phyloP scores from a whole-genome alignment of 1,284 basidiomycete species.

The Sanghuangporus weigelae region DNA sequence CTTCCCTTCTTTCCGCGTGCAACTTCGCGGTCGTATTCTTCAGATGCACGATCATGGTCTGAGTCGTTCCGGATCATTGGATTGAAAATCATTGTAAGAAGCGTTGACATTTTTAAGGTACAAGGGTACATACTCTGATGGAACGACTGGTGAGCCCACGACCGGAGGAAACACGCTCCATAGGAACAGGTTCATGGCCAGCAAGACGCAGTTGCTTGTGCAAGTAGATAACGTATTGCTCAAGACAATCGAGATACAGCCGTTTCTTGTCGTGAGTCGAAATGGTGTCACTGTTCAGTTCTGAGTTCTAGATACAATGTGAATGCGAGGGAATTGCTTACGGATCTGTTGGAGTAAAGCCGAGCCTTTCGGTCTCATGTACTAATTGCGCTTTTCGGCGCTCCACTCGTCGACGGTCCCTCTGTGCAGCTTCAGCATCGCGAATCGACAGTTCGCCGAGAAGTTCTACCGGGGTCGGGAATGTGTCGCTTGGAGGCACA shows the following conservation, averaged over 20 bases:
- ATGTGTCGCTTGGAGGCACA: constrained; percentile 34
- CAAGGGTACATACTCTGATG: constrained; percentile 32
- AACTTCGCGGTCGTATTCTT: constrained; percentile 1
- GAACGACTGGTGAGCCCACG: constrained; percentile 57
- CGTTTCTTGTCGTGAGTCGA: constrained; percentile 74
- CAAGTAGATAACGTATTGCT: constrained; percentile 61
- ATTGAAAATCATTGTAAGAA: too few species aligned
- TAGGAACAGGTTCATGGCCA: constrained; percentile 39
- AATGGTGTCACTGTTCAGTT: constrained; percentile 47
- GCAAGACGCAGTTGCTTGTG: constrained; percentile 53
- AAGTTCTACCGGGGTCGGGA: constrained; percentile 64
- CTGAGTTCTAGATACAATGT: not conserved
- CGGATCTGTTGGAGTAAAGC: constrained; percentile 55
- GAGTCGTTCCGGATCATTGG: not conserved
- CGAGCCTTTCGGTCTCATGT: constrained; percentile 47
- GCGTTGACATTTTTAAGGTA: too few species aligned
- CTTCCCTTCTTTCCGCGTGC: constrained; percentile 7
- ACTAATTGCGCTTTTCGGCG: constrained; percentile 51
- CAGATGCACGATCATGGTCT: constrained; percentile 17
- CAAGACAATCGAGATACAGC: constrained; percentile 64
- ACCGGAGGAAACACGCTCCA: constrained; percentile 52
- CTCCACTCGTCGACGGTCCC: constrained; percentile 22
- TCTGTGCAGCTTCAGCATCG: not conserved
- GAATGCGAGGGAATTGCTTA: constrained; percentile 29
- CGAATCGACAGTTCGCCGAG: constrained; percentile 37